A percentile compares a stretch with the other conserved stretches of the same genome.
Evolutionary conservation across 2,329 filamentous ascomycete genomes (phyloP).

Genomic region (Curvularia sp.): DNA sequence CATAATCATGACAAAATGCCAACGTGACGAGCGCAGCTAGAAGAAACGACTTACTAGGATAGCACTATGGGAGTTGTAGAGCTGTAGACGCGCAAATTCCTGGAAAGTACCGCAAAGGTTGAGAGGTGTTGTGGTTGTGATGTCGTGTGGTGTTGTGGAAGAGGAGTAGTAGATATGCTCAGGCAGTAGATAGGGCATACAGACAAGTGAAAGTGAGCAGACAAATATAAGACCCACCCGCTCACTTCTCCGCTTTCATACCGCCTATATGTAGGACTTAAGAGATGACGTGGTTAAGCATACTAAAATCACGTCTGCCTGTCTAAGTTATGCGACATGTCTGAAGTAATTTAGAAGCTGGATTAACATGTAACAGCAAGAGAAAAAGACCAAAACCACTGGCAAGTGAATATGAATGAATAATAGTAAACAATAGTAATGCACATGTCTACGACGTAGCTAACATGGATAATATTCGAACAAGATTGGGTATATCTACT

Average conservation of each 20-base stretch:
- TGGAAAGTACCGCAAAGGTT: background rate
- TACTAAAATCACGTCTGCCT: background rate
- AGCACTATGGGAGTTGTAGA: no score
- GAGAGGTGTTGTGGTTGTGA: background rate
- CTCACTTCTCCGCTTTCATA: conserved; percentile 2
- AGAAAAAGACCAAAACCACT: no score
- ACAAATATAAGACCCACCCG: background rate
- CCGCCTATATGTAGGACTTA: background rate
- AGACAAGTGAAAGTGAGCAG: conserved; percentile 4
- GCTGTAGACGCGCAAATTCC: background rate
- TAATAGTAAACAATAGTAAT: background rate
- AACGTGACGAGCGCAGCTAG: background rate
- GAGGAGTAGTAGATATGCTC: background rate
- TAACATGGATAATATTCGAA: background rate
- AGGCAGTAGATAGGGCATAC: background rate
- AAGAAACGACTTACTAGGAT: background rate
- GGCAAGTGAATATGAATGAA: no score
- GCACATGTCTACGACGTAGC: background rate
- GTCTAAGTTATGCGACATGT: background rate
- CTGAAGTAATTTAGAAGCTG: no score
- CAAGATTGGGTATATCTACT: background rate
- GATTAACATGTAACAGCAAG: background rate
- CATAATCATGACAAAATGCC: background rate
- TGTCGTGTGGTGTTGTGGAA: background rate
- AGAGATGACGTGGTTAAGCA: background rate